Conservation (phyloP, 2,329 filamentous ascomycete genomes). For the Nigrospora oryzae region DNA sequence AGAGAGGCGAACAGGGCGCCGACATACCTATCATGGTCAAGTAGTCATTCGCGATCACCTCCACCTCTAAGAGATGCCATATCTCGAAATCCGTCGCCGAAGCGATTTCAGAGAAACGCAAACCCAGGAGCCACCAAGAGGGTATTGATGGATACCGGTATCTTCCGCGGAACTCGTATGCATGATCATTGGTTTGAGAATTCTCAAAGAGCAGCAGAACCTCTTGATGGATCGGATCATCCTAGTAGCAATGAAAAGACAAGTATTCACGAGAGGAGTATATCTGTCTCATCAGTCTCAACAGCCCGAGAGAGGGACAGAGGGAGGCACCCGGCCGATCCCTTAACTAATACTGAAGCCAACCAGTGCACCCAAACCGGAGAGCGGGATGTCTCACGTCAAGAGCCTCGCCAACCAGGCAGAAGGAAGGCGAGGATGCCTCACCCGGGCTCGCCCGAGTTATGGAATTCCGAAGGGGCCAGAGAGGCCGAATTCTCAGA, state of each 20-base stretch:
- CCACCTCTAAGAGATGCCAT: neutral
- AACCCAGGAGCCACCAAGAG: neutral
- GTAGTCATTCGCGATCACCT: constrained; percentile 3
- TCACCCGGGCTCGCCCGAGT: no score
- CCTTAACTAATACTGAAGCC: no score
- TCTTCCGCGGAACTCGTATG: constrained; percentile 3
- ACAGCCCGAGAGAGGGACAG: neutral
- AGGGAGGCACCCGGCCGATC: neutral
- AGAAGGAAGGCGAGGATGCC: no score
- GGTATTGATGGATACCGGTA: constrained; percentile 1
- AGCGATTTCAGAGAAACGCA: neutral
- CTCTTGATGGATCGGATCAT: neutral
- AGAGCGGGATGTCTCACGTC: no score
- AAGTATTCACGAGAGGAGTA: neutral
- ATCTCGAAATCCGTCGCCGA: neutral
- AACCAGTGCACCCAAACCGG: no score
- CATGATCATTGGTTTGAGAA: neutral
- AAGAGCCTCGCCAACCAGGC: no score
- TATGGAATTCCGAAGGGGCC: no score
- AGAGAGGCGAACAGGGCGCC: constrained; percentile 2
- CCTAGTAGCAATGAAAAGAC: neutral
- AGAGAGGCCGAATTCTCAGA: no score
- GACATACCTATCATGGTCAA: constrained; percentile 13
- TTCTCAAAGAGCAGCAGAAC: neutral
- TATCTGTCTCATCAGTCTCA: neutral